Base-by-base conservation (phyloP, 257 asterid species). In the Gentiana straminea region DNA sequence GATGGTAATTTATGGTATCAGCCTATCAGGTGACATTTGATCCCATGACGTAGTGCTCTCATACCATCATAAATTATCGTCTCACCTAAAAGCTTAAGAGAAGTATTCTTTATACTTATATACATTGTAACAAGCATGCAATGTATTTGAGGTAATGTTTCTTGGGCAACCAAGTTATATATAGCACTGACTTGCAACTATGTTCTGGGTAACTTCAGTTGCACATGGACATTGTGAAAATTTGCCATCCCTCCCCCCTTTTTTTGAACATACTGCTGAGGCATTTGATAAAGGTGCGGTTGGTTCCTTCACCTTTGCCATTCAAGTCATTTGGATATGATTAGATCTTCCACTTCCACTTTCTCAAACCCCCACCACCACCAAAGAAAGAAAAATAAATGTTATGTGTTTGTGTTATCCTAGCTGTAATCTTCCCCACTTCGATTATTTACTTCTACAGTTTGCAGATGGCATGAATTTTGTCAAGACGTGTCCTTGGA, bases 401-500 rank as follows among this genome's bases (percentile, higher is more conserved):
- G 46, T 1, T 7, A 41, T 41, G 46, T 41, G 46, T 41, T 7
- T 41, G 9, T 41, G 7, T 10, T 5, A 41, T 41, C 7, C 46
- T 41, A 5, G 3, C 46, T 41, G 46, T 0, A 2, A 10, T 41
- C 46, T 55, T 3, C 6, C 10, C 54, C 44, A 37, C 4, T 51
- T 54, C 61, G 4, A 55, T 43, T 51, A n/a, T 52, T 15, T 33
- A 32, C 12, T 51, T 15, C 13, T 67, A 52, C 43, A 57, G 50
- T 64, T 69, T 74, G 71, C 81, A 90, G 98, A 43, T 91, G 98
- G 96, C 68, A 73, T 68, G 95, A 82, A 54, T 91, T 81, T 67
- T 78, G 82, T 69, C 76, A 67, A 82, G 96, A 84, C 72, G 77
- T 78, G 48, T 78, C 93, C 49, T 61, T 84, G 71, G 98, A 91